Conservation (phyloP, 2,329 filamentous ascomycete genomes). For the Dendryphion nanum region DNA sequence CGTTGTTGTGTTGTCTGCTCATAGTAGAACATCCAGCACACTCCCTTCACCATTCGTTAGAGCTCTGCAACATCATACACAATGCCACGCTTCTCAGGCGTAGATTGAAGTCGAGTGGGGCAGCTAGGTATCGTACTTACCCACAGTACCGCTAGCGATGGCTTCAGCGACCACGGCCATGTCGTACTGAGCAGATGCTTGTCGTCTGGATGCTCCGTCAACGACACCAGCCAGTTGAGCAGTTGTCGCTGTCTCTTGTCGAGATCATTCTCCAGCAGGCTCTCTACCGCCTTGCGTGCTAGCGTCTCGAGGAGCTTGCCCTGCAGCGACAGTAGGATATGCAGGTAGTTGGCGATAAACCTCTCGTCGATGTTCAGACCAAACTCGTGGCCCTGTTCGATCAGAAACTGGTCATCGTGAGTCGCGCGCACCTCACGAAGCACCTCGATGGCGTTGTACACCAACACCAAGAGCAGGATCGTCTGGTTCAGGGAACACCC, state of each 20-base stretch:
- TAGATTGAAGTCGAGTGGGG: too few species aligned
- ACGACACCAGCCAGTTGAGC: constrained; percentile 34
- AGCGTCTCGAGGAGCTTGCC: constrained; percentile 33
- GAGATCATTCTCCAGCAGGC: constrained; percentile 24
- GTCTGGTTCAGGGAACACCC: constrained; percentile 28
- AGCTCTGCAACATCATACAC: background rate
- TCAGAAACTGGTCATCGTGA: constrained; percentile 31
- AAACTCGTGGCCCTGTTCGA: constrained; percentile 26
- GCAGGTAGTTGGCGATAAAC: constrained; percentile 45
- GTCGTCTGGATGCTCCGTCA: constrained; percentile 41
- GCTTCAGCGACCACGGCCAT: constrained; percentile 47
- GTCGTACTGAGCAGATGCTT: constrained; percentile 40
- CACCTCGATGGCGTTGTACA: constrained; percentile 32
- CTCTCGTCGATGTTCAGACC: constrained; percentile 34
- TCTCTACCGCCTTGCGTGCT: constrained; percentile 27
- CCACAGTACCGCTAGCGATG: constrained; percentile 44
- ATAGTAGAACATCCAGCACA: constrained; percentile 43
- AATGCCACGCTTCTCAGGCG: too few species aligned
- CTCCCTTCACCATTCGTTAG: constrained; percentile 21
- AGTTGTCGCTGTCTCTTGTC: constrained; percentile 35
- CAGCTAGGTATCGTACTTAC: too few species aligned
- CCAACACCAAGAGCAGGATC: constrained; percentile 23
- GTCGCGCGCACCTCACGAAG: constrained; percentile 24
- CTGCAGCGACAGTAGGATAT: constrained; percentile 41
- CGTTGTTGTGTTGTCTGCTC: constrained; percentile 6